phyloP scores from a whole-genome alignment of 768 basidiomycete species.

The Mycena olivaceomarginata region DNA sequence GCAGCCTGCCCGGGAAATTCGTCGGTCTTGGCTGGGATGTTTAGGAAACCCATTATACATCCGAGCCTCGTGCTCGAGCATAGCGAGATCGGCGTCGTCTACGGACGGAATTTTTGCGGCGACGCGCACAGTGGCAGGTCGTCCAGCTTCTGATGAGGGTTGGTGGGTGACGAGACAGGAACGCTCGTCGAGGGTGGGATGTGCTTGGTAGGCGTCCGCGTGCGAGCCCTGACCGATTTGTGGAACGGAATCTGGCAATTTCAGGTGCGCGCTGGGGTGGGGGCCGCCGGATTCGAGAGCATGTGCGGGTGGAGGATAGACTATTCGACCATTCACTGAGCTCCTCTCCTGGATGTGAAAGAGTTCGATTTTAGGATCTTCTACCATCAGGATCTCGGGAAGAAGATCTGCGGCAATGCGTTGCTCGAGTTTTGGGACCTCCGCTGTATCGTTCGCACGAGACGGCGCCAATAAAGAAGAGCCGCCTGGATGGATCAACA shows the following conservation, averaged over 20 bases:
- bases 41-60: constrained; percentile 6
- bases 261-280: not conserved
- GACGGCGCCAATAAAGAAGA: not conserved
- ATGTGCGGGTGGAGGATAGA: constrained; percentile 22
- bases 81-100: not conserved
- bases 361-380: not conserved
- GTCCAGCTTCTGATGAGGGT: not conserved
- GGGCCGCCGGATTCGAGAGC: not conserved
- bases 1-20: not conserved
- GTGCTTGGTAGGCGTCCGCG: not conserved
- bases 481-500: not conserved
- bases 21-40: not conserved
- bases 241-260: not conserved
- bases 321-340: not conserved
- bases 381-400: constrained; percentile 12
- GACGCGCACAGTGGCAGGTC: constrained; percentile 7
- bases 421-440: constrained; percentile 34
- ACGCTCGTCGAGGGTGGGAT: constrained; percentile 16
- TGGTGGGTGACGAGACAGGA: not conserved
- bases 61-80: constrained; percentile 29
- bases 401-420: constrained; percentile 24
- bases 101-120: constrained; percentile 17
- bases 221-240: constrained; percentile 4
- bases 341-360: not conserved
- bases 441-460: not conserved